Base-by-base conservation (phyloP, 352 stramenopile species). In the Paralagenidium karlingii region DNA sequence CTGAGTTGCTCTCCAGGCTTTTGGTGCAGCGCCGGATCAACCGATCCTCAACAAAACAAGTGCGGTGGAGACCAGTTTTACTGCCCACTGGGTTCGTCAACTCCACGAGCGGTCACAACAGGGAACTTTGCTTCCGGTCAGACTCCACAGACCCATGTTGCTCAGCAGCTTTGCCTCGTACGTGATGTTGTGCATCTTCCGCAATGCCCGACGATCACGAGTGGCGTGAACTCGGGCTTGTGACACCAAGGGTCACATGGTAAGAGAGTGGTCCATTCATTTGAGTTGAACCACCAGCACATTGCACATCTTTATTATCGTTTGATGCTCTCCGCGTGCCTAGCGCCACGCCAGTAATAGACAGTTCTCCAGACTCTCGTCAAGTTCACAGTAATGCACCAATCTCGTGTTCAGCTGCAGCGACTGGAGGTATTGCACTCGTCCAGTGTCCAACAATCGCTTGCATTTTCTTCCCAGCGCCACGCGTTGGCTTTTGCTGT, bases 351-450 rank as follows among this genome's bases (percentile, higher is more conserved):
- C 71, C 31, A 89, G 60, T 16, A 89, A 45, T 34, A 89, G 46
- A 36, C 76, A 89, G 41, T 89, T 89, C 40, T 89, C 76, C 24
- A 89, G 62, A 34, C 73, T 89, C 30, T 86, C 76, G 9, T 50
- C 43, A 12, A 68, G 61, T 27, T 76, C 59, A 38, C 76, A 89
- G 58, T 89, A 89, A 45, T 89, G 65, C 13, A 89, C 68, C 16
- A 89, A 60, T 31, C 75, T 60, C 20, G 73, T 77, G 24, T 82
- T 51, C 12, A 89, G 37, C 29, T 66, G 53, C 2, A 66, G 50
- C 6, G 62, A 38, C 32, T 51, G 36, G 13, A 89, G 49, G 34
- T 75, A 89, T 24, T 51, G 55, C 4, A 66, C 61, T n/a, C 76
- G 68, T 1, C 76, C 76, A 24, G 69, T 63, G 38, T 89, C 73